These are phyloP conservation scores for Phyllosticta ampelicida DNA, from an alignment of 2,329 filamentous ascomycete species.

Conservation along the genomic window DNA sequence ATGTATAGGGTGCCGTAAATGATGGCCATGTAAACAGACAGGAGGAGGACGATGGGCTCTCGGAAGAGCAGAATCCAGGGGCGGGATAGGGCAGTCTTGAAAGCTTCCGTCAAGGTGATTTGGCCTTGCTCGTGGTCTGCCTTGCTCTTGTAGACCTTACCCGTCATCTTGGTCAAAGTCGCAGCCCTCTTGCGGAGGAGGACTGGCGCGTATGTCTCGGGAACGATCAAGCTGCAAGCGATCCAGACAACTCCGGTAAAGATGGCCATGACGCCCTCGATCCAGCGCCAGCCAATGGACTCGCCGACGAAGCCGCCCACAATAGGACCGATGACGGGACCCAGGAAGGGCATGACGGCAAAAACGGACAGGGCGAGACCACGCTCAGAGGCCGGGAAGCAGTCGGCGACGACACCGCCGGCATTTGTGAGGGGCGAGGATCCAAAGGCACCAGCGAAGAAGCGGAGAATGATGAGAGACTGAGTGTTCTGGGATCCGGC, in stretches of 20 bases:
- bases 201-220: conserved; percentile 51
- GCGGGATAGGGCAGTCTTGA: conserved; percentile 39
- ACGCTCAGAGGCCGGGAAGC: conserved; percentile 28
- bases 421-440: conserved; percentile 35
- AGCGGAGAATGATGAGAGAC: conserved; percentile 36
- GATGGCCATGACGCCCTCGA: conserved; percentile 44
- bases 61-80: conserved; percentile 39
- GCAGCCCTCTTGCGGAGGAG: conserved; percentile 51
- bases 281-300: conserved; percentile 20
- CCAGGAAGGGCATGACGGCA: conserved; percentile 14
- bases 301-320: conserved; percentile 15
- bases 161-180: conserved; percentile 50
- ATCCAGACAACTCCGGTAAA: conserved; percentile 30
- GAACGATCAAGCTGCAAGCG: conserved; percentile 49
- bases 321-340: conserved; percentile 15
- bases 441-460: conserved; percentile 35
- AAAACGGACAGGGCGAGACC: conserved; percentile 15
- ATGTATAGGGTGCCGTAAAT: conserved; percentile 43
- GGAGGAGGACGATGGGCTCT: conserved; percentile 41
- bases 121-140: conserved; percentile 8
- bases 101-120: conserved; percentile 5
- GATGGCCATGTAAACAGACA: conserved; percentile 47
- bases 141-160: conserved; percentile 29
- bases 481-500: conserved; percentile 35
- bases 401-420: conserved; percentile 38